Conservation (phyloP, 768 basidiomycete species). For the Rossbeevera mucosa region DNA sequence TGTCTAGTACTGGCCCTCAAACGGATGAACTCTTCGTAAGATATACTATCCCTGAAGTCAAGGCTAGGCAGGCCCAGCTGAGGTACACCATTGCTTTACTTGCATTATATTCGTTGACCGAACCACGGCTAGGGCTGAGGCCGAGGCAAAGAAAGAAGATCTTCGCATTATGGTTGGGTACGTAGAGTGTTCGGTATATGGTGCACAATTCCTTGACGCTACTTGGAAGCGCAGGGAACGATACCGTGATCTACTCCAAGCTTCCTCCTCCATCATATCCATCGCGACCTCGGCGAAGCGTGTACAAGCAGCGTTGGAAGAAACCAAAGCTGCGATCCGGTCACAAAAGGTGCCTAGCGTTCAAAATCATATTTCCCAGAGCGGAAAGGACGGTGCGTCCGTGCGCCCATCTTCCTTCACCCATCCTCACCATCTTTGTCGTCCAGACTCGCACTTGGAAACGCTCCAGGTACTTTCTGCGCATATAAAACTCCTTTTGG, state of each 20-base stretch:
- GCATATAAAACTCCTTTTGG: slow-evolving; percentile 85
- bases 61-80: slow-evolving; percentile 58
- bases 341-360: slow-evolving; percentile 43
- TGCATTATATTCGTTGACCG: background rate
- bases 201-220: slow-evolving; percentile 29
- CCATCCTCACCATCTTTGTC: slow-evolving; percentile 1
- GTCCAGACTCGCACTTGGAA: slow-evolving; percentile 60
- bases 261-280: slow-evolving; percentile 78
- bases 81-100: slow-evolving; percentile 40
- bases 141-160: slow-evolving; percentile 84
- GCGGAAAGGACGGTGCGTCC: slow-evolving; percentile 42
- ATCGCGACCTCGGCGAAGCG: slow-evolving; percentile 65
- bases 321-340: slow-evolving; percentile 51
- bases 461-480: slow-evolving; percentile 74
- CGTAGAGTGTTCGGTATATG: slow-evolving; percentile 35
- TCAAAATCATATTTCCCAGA: slow-evolving; percentile 37
- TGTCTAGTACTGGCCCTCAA: too few relatives aligned
- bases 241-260: slow-evolving; percentile 82
- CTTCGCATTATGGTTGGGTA: slow-evolving; percentile 89
- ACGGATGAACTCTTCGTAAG: slow-evolving; percentile 69
- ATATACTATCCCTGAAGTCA: slow-evolving; percentile 69
- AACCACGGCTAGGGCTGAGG: slow-evolving; percentile 53
- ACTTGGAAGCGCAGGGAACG: slow-evolving; percentile 72
- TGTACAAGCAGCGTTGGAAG: slow-evolving; percentile 59
- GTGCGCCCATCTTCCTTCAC: background rate